Evolutionary conservation across 345 rosid species (phyloP).

Genomic region (Lepidium sativum): DNA sequence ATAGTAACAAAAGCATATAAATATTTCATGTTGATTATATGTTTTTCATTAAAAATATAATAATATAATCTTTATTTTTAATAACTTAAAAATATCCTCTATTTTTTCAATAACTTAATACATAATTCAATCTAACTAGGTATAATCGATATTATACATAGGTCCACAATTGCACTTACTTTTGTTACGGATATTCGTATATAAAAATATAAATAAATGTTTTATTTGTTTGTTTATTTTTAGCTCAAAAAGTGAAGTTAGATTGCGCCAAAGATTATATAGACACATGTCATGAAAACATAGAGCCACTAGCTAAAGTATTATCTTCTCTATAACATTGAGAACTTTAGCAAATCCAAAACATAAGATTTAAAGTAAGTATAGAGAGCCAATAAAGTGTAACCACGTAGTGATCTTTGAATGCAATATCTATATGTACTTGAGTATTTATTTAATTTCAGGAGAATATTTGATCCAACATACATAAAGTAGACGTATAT

Average conservation of each 20-base stretch:
- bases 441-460: no score
- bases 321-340: background rate
- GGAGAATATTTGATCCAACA: no score
- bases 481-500: no score
- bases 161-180: constrained; percentile 23
- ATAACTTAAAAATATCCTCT: no score
- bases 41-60: no score
- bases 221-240: background rate
- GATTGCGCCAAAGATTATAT: background rate
- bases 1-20: no score
- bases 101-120: no score
- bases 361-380: background rate
- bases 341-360: constrained; percentile 7
- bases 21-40: no score
- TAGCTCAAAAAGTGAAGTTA: background rate
- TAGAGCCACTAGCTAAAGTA: background rate
- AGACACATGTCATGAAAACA: constrained; percentile 10
- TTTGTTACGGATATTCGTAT: background rate
- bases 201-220: background rate
- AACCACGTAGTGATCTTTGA: background rate
- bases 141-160: no score
- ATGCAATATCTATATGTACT: background rate
- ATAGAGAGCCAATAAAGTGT: background rate
- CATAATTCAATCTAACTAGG: no score
- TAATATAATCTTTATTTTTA: no score